Evolutionary conservation across 352 stramenopile species (phyloP).

Genomic region (Phytophthora ohioensis): DNA sequence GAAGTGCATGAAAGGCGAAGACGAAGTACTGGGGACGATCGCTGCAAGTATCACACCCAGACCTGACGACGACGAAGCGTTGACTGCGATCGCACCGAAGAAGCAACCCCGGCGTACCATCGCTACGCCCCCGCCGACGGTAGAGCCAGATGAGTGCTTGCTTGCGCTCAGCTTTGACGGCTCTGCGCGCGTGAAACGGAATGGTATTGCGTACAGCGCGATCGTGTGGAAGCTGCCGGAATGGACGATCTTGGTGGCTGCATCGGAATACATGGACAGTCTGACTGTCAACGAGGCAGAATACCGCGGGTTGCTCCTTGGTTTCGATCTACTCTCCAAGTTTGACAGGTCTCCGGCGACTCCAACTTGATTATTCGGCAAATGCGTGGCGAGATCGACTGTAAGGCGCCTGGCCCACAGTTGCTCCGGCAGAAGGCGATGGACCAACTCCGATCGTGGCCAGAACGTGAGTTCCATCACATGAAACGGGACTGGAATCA

Average conservation of each 20-base stretch:
- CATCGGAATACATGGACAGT: neutral
- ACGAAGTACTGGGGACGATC: too few relatives aligned
- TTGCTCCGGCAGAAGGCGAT: slow-evolving; percentile 7
- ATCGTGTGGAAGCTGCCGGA: neutral
- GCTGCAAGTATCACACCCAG: too few relatives aligned
- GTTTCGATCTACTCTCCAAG: neutral
- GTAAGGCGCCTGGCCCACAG: neutral
- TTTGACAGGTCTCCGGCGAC: slow-evolving; percentile 5
- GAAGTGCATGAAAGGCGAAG: too few relatives aligned
- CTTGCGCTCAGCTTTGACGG: neutral
- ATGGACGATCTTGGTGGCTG: neutral
- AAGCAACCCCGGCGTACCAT: too few relatives aligned
- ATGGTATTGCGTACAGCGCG: neutral
- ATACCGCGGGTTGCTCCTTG: too few relatives aligned
- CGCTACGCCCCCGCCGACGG: too few relatives aligned
- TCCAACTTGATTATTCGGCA: slow-evolving; percentile 13
- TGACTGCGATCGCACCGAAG: too few relatives aligned
- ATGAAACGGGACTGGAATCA: slow-evolving; percentile 17
- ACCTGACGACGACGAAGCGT: too few relatives aligned
- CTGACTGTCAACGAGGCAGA: neutral
- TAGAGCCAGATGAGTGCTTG: too few relatives aligned
- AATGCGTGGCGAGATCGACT: too few relatives aligned
- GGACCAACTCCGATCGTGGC: neutral
- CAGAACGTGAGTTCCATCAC: neutral
- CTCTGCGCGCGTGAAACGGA: neutral